A percentile compares a stretch with the other conserved stretches of the same genome.
Conservation (phyloP, 2,329 filamentous ascomycete species). For the Exophiala aquamarina region DNA sequence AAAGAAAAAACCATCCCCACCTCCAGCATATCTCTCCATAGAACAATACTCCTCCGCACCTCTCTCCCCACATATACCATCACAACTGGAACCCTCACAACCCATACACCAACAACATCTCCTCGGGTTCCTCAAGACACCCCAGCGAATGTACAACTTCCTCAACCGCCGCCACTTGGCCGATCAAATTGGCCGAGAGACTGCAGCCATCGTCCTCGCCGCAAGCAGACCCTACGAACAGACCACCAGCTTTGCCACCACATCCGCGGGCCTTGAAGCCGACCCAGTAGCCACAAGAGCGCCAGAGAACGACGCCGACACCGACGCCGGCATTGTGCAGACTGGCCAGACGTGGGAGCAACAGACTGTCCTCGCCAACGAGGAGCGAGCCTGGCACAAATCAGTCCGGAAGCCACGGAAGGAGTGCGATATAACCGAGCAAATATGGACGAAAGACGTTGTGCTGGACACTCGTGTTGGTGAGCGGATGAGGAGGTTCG, state of each 20-base stretch:
- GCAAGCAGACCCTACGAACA: slow-evolving; percentile 42
- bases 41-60: slow-evolving; percentile 67
- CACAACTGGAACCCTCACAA: slow-evolving; percentile 69
- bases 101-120: slow-evolving; percentile 82
- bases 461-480: slow-evolving; percentile 75
- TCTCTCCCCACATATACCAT: slow-evolving; percentile 66
- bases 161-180: slow-evolving; percentile 79
- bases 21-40: slow-evolving; percentile 71
- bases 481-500: slow-evolving; percentile 77
- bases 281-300: slow-evolving; percentile 37
- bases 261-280: slow-evolving; percentile 21
- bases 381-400: slow-evolving; percentile 84
- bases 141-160: slow-evolving; percentile 82
- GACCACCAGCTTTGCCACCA: slow-evolving; percentile 25
- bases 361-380: slow-evolving; percentile 62
- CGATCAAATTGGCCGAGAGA: slow-evolving; percentile 82
- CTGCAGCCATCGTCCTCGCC: slow-evolving; percentile 77
- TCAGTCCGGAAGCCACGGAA: slow-evolving; percentile 61
- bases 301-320: slow-evolving; percentile 50
- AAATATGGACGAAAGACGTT: slow-evolving; percentile 73
- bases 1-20: slow-evolving; percentile 58
- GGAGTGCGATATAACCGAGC: slow-evolving; percentile 58
- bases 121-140: slow-evolving; percentile 88
- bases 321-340: slow-evolving; percentile 28
- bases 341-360: slow-evolving; percentile 58